Evolutionary conservation across 306 rosid genomes (phyloP), one percentile per base, ranked within the genome.

Genomic region (Trichosanthes truncata): DNA sequence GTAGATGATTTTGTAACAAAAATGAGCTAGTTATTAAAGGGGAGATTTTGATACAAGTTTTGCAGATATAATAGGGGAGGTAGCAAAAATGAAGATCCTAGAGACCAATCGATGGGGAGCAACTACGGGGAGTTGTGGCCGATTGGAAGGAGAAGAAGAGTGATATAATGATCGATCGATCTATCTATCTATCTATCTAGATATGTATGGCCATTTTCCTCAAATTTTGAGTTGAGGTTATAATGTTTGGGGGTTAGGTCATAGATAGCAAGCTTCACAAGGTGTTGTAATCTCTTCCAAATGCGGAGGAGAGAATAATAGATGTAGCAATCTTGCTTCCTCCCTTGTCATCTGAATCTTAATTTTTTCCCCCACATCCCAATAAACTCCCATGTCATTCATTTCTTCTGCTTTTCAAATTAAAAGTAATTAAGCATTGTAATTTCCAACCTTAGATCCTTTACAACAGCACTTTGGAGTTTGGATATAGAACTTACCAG

Each of bases 301-400:
- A 71, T 71, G 56, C 36, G 14, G 21, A 45, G 55, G 76, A 21
- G 76, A 45, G 76, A 48, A 40, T 10, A 71, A 14, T 33, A 41
- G 76, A 69, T 41, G 76, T 38, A 20, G 12, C n/a, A 38, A 23
- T 71, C 52, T 71, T 71, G 76, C 56, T 71, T 45, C 56, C 76
- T 23, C 36, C 25, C 6, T 12, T 40, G 45, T 71, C 56, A 71
- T 71, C 55, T 43, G 38, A 71, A 71, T 43, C 56, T n/a, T 71
- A 43, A 43, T 43, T 45, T 23, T 69, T 43, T 6, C 3, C 43
- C 33, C 35, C 53, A 65, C 18, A 71, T 23, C 56, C 36, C 20
- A 71, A 71, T 71, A 71, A 71, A 45, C 76, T 45, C n/a, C n/a
- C n/a, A n/a, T n/a, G n/a, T n/a, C n/a, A 67, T 43, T 21, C 15